These are phyloP conservation scores for Fusarium sp. DNA, from an alignment of 2,329 filamentous ascomycete genomes.

Conservation along the genomic window DNA sequence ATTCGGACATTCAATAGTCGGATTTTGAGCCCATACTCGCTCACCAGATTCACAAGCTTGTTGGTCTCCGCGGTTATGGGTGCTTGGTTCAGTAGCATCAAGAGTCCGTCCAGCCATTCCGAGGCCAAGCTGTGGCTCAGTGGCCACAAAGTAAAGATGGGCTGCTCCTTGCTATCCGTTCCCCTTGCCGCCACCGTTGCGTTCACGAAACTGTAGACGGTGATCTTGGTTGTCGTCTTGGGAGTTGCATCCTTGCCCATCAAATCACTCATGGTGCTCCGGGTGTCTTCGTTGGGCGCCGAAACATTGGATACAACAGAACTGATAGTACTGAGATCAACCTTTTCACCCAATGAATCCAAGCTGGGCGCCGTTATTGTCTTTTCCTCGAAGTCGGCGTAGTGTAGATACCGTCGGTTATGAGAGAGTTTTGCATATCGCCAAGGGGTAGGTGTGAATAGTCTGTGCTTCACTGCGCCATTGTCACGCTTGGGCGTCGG, in stretches of 20 bases:
- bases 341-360: constrained; percentile 78
- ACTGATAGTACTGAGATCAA: constrained; percentile 87
- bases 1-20: constrained; percentile 88
- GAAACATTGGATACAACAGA: constrained; percentile 95
- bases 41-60: constrained; percentile 84
- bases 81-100: constrained; percentile 94
- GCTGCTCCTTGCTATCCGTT: constrained; percentile 65
- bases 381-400: constrained; percentile 80
- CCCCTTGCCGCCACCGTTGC: constrained; percentile 49
- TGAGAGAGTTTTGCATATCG: constrained; percentile 89
- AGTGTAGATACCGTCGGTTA: constrained; percentile 89
- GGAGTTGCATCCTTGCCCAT: constrained; percentile 49
- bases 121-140: constrained; percentile 83
- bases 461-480: constrained; percentile 46
- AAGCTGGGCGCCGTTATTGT: constrained; percentile 72
- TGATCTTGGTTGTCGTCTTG: constrained; percentile 81
- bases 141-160: constrained; percentile 84
- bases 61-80: constrained; percentile 97
- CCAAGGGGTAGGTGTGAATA: constrained; percentile 68
- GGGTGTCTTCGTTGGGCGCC: constrained; percentile 63
- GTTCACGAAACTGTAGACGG: constrained; percentile 77
- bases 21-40: constrained; percentile 92
- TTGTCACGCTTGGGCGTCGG: constrained; percentile 52
- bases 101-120: constrained; percentile 94
- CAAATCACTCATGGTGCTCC: constrained; percentile 53